Evolutionary conservation across 2,329 filamentous ascomycete genomes (phyloP).

Genomic region (Sclerotinia borealis): DNA sequence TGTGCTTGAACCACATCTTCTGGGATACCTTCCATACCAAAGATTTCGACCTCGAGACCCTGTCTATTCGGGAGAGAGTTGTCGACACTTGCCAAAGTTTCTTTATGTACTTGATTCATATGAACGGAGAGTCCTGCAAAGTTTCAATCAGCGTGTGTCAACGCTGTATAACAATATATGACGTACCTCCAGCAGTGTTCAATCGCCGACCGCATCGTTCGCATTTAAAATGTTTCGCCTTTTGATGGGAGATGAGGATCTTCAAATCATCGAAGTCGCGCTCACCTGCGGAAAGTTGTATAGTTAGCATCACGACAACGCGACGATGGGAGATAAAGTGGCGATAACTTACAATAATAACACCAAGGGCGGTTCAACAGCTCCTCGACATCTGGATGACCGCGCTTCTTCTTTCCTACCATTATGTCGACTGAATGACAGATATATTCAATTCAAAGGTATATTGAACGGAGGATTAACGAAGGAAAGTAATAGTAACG

Average conservation of each 20-base stretch:
- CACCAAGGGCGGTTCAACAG: slow-evolving; percentile 86
- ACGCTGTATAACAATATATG: neutral
- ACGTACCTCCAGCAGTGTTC: slow-evolving; percentile 87
- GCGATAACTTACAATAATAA: slow-evolving; percentile 71
- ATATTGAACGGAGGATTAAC: neutral
- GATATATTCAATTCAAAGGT: neutral
- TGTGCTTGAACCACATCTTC: slow-evolving; percentile 78
- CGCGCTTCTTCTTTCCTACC: slow-evolving; percentile 89
- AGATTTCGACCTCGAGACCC: slow-evolving; percentile 88
- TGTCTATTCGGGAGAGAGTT: slow-evolving; percentile 86
- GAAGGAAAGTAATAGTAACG: neutral
- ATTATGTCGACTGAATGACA: slow-evolving; percentile 26
- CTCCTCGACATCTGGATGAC: slow-evolving; percentile 81
- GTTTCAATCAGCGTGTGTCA: slow-evolving; percentile 7
- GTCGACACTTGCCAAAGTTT: slow-evolving; percentile 78
- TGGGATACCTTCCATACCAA: slow-evolving; percentile 96
- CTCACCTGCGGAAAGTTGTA: slow-evolving; percentile 54
- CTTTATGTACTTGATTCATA: slow-evolving; percentile 98
- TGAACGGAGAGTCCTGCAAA: slow-evolving; percentile 80
- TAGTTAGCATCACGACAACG: neutral
- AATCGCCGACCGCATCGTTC: slow-evolving; percentile 80
- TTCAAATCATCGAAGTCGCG: slow-evolving; percentile 97
- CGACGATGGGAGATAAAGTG: slow-evolving; percentile 1
- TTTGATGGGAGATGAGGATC: slow-evolving; percentile 94
- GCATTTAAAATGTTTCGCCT: slow-evolving; percentile 99